phyloP scores from a whole-genome alignment of 2,329 filamentous ascomycete species.

The Penicillium vulpinum region DNA sequence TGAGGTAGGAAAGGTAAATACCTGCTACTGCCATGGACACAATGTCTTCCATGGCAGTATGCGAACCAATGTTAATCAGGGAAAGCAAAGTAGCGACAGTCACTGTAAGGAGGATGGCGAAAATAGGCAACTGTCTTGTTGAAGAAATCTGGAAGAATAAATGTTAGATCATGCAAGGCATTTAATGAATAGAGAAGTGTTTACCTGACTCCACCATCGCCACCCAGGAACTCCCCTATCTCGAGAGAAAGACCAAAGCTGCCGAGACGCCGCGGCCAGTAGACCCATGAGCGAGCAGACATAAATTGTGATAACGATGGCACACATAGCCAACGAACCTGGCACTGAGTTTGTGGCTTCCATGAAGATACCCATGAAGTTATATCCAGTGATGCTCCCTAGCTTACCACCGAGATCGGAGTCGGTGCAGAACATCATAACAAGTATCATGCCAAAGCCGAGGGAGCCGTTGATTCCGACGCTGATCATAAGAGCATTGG shows the following conservation, averaged over 20 bases:
- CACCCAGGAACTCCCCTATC: constrained; percentile 38
- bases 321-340: constrained; percentile 26
- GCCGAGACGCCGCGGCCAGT: constrained; percentile 36
- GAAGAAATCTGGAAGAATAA: neutral
- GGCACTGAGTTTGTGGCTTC: constrained; percentile 27
- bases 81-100: constrained; percentile 39
- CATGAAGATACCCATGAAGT: constrained; percentile 37
- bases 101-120: constrained; percentile 29
- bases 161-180: neutral
- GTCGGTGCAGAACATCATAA: constrained; percentile 39
- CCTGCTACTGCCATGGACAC: constrained; percentile 49
- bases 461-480: constrained; percentile 38
- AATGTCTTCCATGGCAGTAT: constrained; percentile 52
- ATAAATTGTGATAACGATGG: constrained; percentile 30
- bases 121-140: constrained; percentile 25
- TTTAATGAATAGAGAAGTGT: neutral
- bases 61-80: constrained; percentile 54
- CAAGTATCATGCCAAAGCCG: constrained; percentile 39
- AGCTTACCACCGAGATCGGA: constrained; percentile 28
- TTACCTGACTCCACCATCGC: constrained; percentile 27
- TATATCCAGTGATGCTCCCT: constrained; percentile 27
- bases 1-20: constrained; percentile 52
- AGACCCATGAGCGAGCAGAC: constrained; percentile 34
- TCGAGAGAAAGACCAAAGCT: constrained; percentile 40
- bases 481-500: constrained; percentile 37